A percentile compares a stretch with the other conserved stretches of the same genome.
Conservation (phyloP, 2,329 filamentous ascomycete species). For the Phialocephala sp. region DNA sequence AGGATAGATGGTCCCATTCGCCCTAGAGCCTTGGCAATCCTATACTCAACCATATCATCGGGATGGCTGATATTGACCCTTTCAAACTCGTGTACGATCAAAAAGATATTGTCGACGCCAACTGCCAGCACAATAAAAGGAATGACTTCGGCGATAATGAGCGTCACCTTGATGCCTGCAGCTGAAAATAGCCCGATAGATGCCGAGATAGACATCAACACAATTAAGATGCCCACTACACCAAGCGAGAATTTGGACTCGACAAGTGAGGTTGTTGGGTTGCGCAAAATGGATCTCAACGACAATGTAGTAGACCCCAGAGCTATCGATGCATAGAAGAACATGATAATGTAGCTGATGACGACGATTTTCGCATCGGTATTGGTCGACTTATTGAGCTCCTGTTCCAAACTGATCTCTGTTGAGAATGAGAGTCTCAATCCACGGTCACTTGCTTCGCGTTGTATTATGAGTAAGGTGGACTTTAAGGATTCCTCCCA, state of each 20-base stretch:
- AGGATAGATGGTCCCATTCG: constrained; percentile 97
- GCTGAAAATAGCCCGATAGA: constrained; percentile 96
- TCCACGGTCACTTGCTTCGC: constrained; percentile 77
- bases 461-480: constrained; percentile 76
- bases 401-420: constrained; percentile 92
- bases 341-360: constrained; percentile 98
- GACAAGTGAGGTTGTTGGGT: constrained; percentile 84
- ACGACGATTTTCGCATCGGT: constrained; percentile 97
- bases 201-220: constrained; percentile 95
- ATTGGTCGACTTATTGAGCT: constrained; percentile 97
- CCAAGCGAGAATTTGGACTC: constrained; percentile 97
- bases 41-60: constrained; percentile 83
- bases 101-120: constrained; percentile 97
- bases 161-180: constrained; percentile 87
- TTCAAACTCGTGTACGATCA: constrained; percentile 98
- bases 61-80: constrained; percentile 91
- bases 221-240: constrained; percentile 92
- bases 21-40: constrained; percentile 86
- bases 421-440: constrained; percentile 92
- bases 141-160: constrained; percentile 98
- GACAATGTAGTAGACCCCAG: constrained; percentile 87
- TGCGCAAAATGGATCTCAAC: constrained; percentile 76
- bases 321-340: constrained; percentile 92
- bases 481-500: constrained; percentile 84
- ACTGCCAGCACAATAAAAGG: constrained; percentile 96